Percentiles rank a stretch among this genome's conserved stretches.
Conservation (phyloP, 2,329 filamentous ascomycete species). For the Phoma sp. region DNA sequence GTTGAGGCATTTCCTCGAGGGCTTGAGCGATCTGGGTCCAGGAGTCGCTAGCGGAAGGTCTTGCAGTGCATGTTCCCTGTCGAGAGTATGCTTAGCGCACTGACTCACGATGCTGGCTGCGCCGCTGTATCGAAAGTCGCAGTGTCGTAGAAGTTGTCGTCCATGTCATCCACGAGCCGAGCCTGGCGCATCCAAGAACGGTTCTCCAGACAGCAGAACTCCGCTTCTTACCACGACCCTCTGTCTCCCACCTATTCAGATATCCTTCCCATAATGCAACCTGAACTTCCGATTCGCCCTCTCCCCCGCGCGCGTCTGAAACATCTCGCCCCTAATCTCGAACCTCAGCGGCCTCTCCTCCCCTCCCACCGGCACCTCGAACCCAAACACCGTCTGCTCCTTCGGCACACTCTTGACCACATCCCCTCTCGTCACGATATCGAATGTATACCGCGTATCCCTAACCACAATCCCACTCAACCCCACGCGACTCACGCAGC, state of each 20-base stretch:
- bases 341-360: constrained; percentile 66
- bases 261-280: constrained; percentile 74
- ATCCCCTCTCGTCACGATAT: constrained; percentile 76
- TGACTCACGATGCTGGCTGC: too few species aligned
- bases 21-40: too few species aligned
- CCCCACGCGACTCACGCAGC: constrained; percentile 82
- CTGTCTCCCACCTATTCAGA: constrained; percentile 58
- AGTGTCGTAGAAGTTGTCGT: too few species aligned
- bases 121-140: too few species aligned
- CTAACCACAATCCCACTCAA: constrained; percentile 84
- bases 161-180: too few species aligned
- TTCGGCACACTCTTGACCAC: constrained; percentile 83
- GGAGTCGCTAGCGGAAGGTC: too few species aligned
- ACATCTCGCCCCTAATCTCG: constrained; percentile 86
- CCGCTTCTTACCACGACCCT: too few species aligned
- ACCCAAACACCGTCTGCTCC: constrained; percentile 83
- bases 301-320: constrained; percentile 81
- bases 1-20: too few species aligned
- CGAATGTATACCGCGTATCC: constrained; percentile 85
- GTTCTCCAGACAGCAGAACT: too few species aligned
- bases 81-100: too few species aligned
- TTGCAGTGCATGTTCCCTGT: too few species aligned
- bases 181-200: too few species aligned
- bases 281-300: constrained; percentile 92
- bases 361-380: constrained; percentile 65